Base-by-base conservation (phyloP, 176 grass and related monocot genomes). In the Thinopyrum elongatum region DNA sequence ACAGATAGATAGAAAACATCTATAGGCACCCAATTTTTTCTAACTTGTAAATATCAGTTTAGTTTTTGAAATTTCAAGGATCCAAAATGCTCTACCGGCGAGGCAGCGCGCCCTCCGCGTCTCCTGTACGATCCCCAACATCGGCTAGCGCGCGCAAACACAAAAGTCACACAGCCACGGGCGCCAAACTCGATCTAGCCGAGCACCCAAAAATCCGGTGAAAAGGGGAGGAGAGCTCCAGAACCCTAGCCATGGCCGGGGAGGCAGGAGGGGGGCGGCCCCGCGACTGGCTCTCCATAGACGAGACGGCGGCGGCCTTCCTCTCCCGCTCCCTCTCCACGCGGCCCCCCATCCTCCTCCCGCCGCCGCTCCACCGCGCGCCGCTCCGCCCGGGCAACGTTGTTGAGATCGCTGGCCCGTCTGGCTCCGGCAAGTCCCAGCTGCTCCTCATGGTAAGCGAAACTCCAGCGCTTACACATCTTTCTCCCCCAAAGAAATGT, bases 341-440 rank as follows among this genome's bases (percentile, higher is more conserved):
- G 86, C 86, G 97, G 10, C 90, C 94, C 57, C 88, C 90, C 11
- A 86, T 96, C 87, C 30, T 88, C 77, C 92, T 89, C 47, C 90
- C 89, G 58, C 94, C 95, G 49, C 87, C 97, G 68, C 94, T 98
- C 65, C 93, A 95, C 46, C 96, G 91, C 90, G 80, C 86, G 71
- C 91, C 96, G 23, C 96, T 98, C 26, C 97, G 90, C 84, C 77
- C 88, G 34, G 92, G 94, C 81, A 99, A 96, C 44, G 78, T 95
- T 61, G 90, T 96, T 71, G 94, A 99, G 94, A 99, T 99, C 66
- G 66, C 94, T 6, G 97, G 97, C 28, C 94, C 92, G 58, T 94
- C 90, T 12, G 89, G 90, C 82, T 96, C 97, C 15, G 94, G 92
- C 86, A 99, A 99, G 86, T 91, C 97, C 25, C 90, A 96, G 76